These are phyloP conservation scores for Penicillium sp. DNA, from an alignment of 2,329 filamentous ascomycete species.

Conservation along the genomic window DNA sequence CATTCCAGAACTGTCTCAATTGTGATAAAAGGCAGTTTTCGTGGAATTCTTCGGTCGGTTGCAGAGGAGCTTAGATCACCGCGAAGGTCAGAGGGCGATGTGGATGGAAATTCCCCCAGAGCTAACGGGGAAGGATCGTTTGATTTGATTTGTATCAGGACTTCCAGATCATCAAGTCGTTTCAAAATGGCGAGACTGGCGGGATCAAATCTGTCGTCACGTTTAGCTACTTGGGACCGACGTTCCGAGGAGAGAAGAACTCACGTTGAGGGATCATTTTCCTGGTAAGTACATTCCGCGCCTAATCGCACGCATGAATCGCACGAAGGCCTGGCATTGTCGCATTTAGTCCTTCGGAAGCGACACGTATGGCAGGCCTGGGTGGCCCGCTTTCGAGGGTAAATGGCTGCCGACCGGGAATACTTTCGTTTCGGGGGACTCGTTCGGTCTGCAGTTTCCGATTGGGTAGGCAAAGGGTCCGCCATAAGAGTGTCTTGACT, in stretches of 20 bases:
- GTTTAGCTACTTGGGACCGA: neutral
- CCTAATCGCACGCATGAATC: conserved; percentile 7
- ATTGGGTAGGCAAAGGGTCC: neutral
- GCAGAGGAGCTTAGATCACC: neutral
- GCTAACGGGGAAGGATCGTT: neutral
- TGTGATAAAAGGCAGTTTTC: neutral
- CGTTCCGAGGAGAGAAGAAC: neutral
- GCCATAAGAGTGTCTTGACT: neutral
- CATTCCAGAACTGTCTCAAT: conserved; percentile 3
- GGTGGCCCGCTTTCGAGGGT: conserved; percentile 9
- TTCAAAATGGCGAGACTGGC: conserved; percentile 8
- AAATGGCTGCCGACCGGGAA: neutral
- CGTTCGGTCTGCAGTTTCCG: neutral
- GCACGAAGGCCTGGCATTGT: conserved; percentile 9
- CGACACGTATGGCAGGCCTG: conserved; percentile 10
- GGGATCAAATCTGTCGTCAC: conserved; percentile 4
- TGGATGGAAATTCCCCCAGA: neutral
- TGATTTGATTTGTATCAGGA: conserved; percentile 1
- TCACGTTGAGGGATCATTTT: conserved; percentile 1
- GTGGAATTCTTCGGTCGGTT: neutral
- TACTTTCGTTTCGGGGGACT: conserved; percentile 1
- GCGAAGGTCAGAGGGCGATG: neutral
- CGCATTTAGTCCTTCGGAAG: conserved; percentile 7
- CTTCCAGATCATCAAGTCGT: conserved; percentile 9
- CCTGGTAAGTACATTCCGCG: conserved; percentile 4